phyloP scores from a whole-genome alignment of 116 monocot genomes.

The Posidonia oceanica region DNA sequence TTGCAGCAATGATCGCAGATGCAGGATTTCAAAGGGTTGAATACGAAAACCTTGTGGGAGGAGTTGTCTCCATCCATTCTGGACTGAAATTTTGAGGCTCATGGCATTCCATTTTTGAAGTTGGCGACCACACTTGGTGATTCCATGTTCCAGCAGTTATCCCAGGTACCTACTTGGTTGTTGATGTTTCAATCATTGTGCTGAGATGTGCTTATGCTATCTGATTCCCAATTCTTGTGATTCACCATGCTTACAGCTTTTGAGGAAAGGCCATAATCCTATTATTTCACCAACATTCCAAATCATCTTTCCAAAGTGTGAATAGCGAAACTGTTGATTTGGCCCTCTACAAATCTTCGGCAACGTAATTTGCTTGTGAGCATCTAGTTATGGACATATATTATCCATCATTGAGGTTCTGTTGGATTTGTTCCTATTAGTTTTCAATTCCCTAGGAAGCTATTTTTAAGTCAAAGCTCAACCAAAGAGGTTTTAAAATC shows the following conservation, averaged over 20 bases:
- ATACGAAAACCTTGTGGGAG: slow-evolving; percentile 89
- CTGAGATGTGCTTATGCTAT: neutral
- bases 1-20: slow-evolving; percentile 74
- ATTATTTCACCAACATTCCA: too few species aligned
- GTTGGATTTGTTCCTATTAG: too few species aligned
- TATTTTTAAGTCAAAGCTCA: too few species aligned
- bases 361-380: too few species aligned
- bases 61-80: slow-evolving; percentile 87
- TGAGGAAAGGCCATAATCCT: too few species aligned
- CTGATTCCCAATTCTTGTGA: neutral
- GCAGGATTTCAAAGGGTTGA: slow-evolving; percentile 85
- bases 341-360: too few species aligned
- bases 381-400: too few species aligned
- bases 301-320: too few species aligned
- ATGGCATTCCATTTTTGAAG: neutral
- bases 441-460: too few species aligned
- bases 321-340: too few species aligned
- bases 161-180: neutral
- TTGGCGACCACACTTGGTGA: neutral
- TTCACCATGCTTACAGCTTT: neutral
- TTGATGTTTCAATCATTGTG: neutral
- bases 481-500: too few species aligned
- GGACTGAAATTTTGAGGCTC: slow-evolving; percentile 54
- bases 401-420: too few species aligned
- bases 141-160: neutral